Evolutionary conservation across 208 protist species (phyloP), one percentile per base, ranked within the genome.

Genomic region (Naegleria fowleri): DNA sequence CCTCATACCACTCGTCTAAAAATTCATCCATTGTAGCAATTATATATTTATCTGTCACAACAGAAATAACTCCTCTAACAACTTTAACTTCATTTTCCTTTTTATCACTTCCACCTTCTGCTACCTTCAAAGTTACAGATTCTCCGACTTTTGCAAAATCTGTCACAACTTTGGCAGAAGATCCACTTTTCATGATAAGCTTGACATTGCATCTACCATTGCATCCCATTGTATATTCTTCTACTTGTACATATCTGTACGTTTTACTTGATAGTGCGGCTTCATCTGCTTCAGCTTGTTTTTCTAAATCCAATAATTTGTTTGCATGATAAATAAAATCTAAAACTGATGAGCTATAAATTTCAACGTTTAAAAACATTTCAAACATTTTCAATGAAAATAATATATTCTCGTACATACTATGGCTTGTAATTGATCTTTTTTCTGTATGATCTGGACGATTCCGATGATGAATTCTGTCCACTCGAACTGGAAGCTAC

Each of bases 21-120:
- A 87, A 87, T 40, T 51, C 83, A 87, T 87, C 41, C 83, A 87
- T 87, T 29, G 40, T 87, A 33, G 38, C 83, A 29, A 67, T 67
- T 22, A 67, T 67, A 19, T 67, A 67, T 67, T 67, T 67, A 4
- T 67, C 55, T 67, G 55, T 67, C 1, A 67, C 55, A 15, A 67
- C 55, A 29, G 55, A 67, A 29, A 67, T 67, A 29, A 67, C 55
- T 67, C 55, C 55, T 67, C 55, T 67, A 67, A 67, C 19, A 1
- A 19, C 22, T 29, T 67, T 67, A 29, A 29, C 22, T 29, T 67
- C 55, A 67, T 67, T 67, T 29, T 67, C 22, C 11, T 29, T 67
- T 29, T 15, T 29, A 19, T 67, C 22, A 67, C 19, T 29, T 29
- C 19, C 11, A 29, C 19, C 3, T 29, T 67, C 55, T 67, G 22